Percentiles rank a stretch among this genome's conserved stretches.
These are phyloP conservation scores for Nyssa sinensis DNA, from an alignment of 148 eudicot species.

Conservation along the genomic window DNA sequence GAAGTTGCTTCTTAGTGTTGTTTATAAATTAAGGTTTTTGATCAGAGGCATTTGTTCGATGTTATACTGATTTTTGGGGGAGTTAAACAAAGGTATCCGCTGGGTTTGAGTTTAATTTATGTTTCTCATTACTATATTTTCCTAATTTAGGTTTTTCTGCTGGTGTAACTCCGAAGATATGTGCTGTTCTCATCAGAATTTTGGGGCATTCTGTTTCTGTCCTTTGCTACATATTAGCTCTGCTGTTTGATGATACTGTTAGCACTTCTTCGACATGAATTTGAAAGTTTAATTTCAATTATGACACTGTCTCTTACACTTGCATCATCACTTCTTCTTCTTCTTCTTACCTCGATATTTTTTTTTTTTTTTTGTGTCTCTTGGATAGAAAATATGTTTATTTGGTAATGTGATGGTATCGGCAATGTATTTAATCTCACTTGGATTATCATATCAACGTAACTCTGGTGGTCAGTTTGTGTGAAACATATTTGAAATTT, in stretches of 20 bases:
- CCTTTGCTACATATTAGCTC: neutral
- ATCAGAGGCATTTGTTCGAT: constrained; percentile 14
- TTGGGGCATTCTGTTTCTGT: neutral
- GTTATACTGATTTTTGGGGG: neutral
- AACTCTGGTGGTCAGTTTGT: neutral
- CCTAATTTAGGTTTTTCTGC: neutral
- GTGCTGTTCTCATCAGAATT: neutral
- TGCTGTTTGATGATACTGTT: constrained; percentile 6
- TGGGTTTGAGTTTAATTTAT: constrained; percentile 1
- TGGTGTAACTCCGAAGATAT: constrained; percentile 10
- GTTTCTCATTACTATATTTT: neutral
- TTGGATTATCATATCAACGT: neutral
- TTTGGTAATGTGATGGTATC: neutral
- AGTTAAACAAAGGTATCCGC: constrained; percentile 9
- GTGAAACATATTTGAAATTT: neutral
- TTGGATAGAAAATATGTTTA: too few species aligned
- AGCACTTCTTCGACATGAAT: too few species aligned
- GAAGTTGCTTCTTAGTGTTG: neutral
- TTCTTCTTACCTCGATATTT: neutral
- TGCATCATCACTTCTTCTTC: neutral
- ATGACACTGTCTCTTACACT: constrained; percentile 1
- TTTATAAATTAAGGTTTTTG: constrained; percentile 10
- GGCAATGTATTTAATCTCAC: neutral
- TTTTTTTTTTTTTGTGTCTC: neutral
- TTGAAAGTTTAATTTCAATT: constrained; percentile 1